A percentile compares a stretch with the other conserved stretches of the same genome.
Conservation (phyloP, 2,329 filamentous ascomycete genomes). For the Colletotrichum phormii region DNA sequence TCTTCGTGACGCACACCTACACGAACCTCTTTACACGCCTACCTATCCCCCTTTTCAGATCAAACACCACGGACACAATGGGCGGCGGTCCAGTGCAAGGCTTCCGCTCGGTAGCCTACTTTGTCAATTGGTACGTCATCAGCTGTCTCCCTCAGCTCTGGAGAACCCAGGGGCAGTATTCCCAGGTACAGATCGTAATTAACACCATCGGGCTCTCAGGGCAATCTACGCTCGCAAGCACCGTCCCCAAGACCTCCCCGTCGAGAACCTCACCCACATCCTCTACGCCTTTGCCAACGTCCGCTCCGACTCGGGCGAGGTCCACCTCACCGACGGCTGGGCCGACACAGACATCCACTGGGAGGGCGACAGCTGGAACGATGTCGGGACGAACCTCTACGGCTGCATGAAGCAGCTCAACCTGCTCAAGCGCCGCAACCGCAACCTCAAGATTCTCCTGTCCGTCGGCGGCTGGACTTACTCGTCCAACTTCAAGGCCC, state of each 20-base stretch:
- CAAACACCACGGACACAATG: constrained; percentile 46
- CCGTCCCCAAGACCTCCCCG: constrained; percentile 85
- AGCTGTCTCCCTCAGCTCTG: too few relatives aligned
- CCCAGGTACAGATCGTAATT: background rate
- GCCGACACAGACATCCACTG: constrained; percentile 80
- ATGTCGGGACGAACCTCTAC: constrained; percentile 83
- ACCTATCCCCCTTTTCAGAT: constrained; percentile 9
- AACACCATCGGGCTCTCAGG: constrained; percentile 50
- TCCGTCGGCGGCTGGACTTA: constrained; percentile 96
- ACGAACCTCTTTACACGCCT: constrained; percentile 32
- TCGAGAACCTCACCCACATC: constrained; percentile 85
- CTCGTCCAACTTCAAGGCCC: constrained; percentile 81
- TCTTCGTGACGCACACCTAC: constrained; percentile 39
- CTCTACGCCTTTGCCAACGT: constrained; percentile 94
- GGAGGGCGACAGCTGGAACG: constrained; percentile 77
- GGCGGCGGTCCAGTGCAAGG: constrained; percentile 58
- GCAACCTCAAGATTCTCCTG: constrained; percentile 85
- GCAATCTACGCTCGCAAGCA: constrained; percentile 90
- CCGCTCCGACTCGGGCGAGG: constrained; percentile 81
- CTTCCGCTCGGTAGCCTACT: constrained; percentile 78
- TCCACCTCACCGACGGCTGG: constrained; percentile 73
- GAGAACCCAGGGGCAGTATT: too few relatives aligned
- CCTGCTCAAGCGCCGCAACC: constrained; percentile 83
- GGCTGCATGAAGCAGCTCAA: constrained; percentile 91
- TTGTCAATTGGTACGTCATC: constrained; percentile 72